Evolutionary conservation across 2,329 filamentous ascomycete species (phyloP), one percentile per base, ranked within the genome.

Genomic region (Cyanodermella asteris): DNA sequence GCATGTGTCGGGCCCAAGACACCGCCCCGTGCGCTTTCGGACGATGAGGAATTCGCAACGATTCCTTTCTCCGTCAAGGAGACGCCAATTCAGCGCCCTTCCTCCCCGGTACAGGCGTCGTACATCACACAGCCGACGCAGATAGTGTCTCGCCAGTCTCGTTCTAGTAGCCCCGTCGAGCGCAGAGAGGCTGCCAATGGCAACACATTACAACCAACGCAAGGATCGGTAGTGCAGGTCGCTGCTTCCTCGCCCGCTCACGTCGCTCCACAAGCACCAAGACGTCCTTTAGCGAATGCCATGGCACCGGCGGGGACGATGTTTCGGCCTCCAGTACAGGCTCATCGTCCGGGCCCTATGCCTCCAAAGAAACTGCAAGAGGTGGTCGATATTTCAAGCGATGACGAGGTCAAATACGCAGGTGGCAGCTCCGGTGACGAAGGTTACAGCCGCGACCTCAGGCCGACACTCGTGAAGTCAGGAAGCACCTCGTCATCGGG

Each of bases 181-280:
- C n/a, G n/a, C n/a, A n/a, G n/a, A n/a, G n/a, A n/a, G n/a, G n/a
- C n/a, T n/a, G n/a, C n/a, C n/a, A n/a, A n/a, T n/a, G n/a, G n/a
- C n/a, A n/a, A n/a, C n/a, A n/a, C n/a, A n/a, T n/a, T n/a, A n/a
- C n/a, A n/a, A n/a, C n/a, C n/a, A n/a, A n/a, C n/a, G n/a, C n/a
- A 39, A 27, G 36, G 44, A 24, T 44, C 57, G 18, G 43, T 61
- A 25, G 55, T 93, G 28, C 82, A 91, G 45, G 82, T 93, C 3
- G 71, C 73, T 16, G 77, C 78, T n/a, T 93, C 82, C 3, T 93
- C 84, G 1, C 82, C 81, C 2, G 59, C 71, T 29, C 40, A 27
- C 29, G 35, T 37, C 30, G 34, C 22, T 32, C 35, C 20, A 25
- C 31, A 28, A 22, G 37, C 40, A 37, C 38, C 41, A 36, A 43